Percentiles rank a stretch among this genome's conserved stretches.
phyloP scores from a whole-genome alignment of 768 basidiomycete genomes.

The Podaxis pistillaris region DNA sequence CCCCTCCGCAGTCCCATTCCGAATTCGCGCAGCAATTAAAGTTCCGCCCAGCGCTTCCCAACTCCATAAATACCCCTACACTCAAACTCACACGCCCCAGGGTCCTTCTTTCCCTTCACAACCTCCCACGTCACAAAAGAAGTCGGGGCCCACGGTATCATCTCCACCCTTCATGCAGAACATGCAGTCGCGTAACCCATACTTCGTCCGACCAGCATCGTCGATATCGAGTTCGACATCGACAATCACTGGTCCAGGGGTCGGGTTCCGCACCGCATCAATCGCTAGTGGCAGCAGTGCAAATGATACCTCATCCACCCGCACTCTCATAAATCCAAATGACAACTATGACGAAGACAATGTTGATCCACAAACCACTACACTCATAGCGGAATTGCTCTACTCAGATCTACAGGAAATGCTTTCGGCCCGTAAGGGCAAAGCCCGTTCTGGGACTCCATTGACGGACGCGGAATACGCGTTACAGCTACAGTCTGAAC shows the following conservation, averaged over 20 bases:
- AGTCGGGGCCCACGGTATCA: background rate
- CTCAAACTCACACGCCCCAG: background rate
- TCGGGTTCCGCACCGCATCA: background rate
- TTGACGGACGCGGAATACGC: constrained; percentile 46
- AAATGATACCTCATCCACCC: background rate
- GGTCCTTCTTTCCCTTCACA: background rate
- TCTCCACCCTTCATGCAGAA: background rate
- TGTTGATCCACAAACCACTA: constrained; percentile 35
- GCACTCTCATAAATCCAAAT: background rate
- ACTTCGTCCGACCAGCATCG: background rate
- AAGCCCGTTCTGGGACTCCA: constrained; percentile 28
- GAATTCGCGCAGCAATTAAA: background rate
- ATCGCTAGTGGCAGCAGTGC: background rate
- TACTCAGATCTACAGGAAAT: constrained; percentile 39
- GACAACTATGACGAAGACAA: background rate
- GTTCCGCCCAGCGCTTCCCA: background rate
- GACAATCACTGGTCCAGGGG: background rate
- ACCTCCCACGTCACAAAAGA: background rate
- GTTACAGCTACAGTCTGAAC: constrained; percentile 37
- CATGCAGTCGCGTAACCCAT: background rate
- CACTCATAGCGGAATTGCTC: constrained; percentile 38
- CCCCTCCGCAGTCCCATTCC: background rate
- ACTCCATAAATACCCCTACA: background rate
- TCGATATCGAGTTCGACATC: constrained; percentile 5
- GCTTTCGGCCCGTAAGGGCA: constrained; percentile 32